Conservation (phyloP, 164 flowering plant genomes). For the Vitis rotundifolia region DNA sequence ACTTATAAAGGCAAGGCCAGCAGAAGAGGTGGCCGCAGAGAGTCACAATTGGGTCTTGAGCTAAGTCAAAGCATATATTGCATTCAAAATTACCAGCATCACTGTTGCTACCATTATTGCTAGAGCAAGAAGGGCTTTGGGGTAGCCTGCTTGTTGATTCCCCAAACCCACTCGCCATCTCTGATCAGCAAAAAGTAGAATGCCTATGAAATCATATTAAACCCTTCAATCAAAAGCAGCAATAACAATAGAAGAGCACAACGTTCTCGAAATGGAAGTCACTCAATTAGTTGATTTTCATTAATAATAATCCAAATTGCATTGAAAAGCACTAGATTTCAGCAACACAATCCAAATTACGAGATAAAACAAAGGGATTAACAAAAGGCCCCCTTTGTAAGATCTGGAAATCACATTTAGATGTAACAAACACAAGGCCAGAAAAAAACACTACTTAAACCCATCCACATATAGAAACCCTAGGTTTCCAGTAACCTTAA, state of each 20-base stretch:
- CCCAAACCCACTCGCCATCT: slow-evolving; percentile 46
- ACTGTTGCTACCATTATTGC: slow-evolving; percentile 19
- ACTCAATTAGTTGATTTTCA: background rate
- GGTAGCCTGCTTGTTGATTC: slow-evolving; percentile 43
- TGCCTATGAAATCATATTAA: background rate
- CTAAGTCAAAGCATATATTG: slow-evolving; percentile 70
- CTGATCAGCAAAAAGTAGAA: background rate
- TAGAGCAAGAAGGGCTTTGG: slow-evolving; percentile 35
- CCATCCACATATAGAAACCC: too few relatives aligned
- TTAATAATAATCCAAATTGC: background rate
- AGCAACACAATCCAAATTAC: too few relatives aligned
- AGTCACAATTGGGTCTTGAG: slow-evolving; percentile 69
- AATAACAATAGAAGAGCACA: background rate
- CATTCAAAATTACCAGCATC: slow-evolving; percentile 64
- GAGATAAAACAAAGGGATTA: too few relatives aligned
- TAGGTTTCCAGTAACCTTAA: too few relatives aligned
- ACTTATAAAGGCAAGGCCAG: slow-evolving; percentile 72
- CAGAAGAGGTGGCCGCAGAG: slow-evolving; percentile 71
- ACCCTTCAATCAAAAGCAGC: background rate
- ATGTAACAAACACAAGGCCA: too few relatives aligned
- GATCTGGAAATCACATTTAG: too few relatives aligned
- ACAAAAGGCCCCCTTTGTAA: too few relatives aligned
- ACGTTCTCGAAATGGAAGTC: background rate
- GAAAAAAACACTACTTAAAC: too few relatives aligned
- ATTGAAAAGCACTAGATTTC: background rate